Evolutionary conservation across 805 yeast species (phyloP).

Genomic region (Starmera caribaea): DNA sequence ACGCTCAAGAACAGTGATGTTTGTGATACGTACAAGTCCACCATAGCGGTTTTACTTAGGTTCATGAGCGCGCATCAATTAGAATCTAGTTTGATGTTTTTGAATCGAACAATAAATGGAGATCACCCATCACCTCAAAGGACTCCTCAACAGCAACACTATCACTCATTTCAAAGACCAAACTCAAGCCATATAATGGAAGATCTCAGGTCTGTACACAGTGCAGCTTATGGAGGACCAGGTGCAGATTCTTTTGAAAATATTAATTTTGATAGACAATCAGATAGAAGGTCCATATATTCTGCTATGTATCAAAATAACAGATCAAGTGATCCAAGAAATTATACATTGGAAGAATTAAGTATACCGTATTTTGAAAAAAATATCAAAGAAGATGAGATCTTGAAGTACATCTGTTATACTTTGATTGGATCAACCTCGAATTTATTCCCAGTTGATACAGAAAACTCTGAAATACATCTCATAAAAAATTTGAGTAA

Average conservation of each 20-base stretch:
- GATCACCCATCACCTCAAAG: too few species aligned
- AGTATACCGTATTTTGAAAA: constrained; percentile 25
- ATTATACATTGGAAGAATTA: constrained; percentile 19
- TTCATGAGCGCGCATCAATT: too few species aligned
- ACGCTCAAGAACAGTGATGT: too few species aligned
- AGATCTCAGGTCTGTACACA: constrained; percentile 6
- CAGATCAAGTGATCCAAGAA: constrained; percentile 2
- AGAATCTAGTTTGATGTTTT: too few species aligned
- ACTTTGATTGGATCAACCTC: constrained; percentile 57
- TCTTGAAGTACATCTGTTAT: constrained; percentile 39
- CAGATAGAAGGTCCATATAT: constrained; percentile 27
- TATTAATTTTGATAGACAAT: constrained; percentile 21
- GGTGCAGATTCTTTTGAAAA: constrained; percentile 32
- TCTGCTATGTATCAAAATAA: constrained; percentile 14
- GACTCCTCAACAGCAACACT: too few species aligned
- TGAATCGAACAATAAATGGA: too few species aligned
- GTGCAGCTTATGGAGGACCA: constrained; percentile 5
- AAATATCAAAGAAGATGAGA: constrained; percentile 28
- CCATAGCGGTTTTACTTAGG: too few species aligned
- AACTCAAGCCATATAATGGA: background rate
- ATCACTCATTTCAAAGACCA: too few species aligned
- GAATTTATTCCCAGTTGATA: constrained; percentile 37
- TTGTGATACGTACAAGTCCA: too few species aligned
- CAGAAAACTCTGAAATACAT: constrained; percentile 13
- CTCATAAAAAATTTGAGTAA: constrained; percentile 47